These are phyloP conservation scores for Picocystis salinarum DNA, from an alignment of 139 green algal genomes.

Conservation along the genomic window DNA sequence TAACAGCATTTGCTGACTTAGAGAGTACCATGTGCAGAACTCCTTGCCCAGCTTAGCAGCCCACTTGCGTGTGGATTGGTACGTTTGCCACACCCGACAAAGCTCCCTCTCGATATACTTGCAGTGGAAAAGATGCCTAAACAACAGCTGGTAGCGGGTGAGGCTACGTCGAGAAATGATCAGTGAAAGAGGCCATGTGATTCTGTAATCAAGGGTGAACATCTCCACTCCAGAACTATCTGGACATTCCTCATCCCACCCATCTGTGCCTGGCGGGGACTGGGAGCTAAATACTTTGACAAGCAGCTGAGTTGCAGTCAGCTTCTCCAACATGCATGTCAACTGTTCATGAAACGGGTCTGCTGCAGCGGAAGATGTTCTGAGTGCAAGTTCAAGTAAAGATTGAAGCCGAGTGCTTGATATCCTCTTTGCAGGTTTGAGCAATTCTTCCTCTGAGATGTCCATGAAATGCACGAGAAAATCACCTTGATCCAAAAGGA, in stretches of 20 bases:
- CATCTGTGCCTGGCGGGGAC: not conserved
- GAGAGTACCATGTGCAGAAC: constrained; percentile 27
- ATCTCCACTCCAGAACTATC: constrained; percentile 9
- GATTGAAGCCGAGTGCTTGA: constrained; percentile 50
- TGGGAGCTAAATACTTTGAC: not conserved
- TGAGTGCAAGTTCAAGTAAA: constrained; percentile 56
- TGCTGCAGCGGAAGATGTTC: constrained; percentile 17
- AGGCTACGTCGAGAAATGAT: constrained; percentile 46
- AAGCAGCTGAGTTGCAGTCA: not conserved
- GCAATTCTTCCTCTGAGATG: constrained; percentile 48
- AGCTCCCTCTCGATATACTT: constrained; percentile 68
- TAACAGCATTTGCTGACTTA: constrained; percentile 45
- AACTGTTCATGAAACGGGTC: constrained; percentile 46
- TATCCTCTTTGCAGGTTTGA: constrained; percentile 24
- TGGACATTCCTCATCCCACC: not conserved
- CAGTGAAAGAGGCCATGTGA: constrained; percentile 60
- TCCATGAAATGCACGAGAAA: constrained; percentile 63
- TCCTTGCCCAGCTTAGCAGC: constrained; percentile 1
- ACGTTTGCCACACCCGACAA: constrained; percentile 27
- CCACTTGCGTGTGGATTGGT: constrained; percentile 27
- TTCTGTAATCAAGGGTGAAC: constrained; percentile 23
- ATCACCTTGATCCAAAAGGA: constrained; percentile 76
- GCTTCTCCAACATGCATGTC: constrained; percentile 29
- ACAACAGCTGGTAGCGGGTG: constrained; percentile 74
- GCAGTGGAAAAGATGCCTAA: constrained; percentile 63